Evolutionary conservation across 2,329 filamentous ascomycete species (phyloP).

Genomic region (Scedosporium dehoogii): DNA sequence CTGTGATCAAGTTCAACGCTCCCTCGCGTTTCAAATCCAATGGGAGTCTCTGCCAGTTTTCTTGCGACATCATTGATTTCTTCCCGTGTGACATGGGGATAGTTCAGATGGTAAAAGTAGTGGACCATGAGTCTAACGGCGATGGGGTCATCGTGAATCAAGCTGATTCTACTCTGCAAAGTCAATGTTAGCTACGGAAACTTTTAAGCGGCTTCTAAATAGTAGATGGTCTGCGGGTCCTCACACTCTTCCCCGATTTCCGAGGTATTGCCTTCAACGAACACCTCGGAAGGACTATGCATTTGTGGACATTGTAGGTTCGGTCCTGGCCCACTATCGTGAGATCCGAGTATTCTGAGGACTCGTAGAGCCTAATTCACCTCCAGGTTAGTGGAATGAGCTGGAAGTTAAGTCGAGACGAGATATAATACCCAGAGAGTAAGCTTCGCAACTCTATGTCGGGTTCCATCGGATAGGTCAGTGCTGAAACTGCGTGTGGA

Average conservation of each 20-base stretch:
- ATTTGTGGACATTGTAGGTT: background rate
- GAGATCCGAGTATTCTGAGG: background rate
- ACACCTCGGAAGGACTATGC: background rate
- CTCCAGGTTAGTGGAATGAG: too few relatives aligned
- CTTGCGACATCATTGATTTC: background rate
- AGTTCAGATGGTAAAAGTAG: background rate
- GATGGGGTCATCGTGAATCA: background rate
- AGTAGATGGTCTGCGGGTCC: too few relatives aligned
- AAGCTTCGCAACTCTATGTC: too few relatives aligned
- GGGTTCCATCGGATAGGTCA: too few relatives aligned
- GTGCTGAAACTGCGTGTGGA: too few relatives aligned
- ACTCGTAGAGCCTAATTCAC: background rate
- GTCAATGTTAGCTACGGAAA: background rate
- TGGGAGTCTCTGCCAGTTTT: background rate
- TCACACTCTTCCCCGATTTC: background rate
- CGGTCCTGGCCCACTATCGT: background rate
- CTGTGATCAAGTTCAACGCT: background rate
- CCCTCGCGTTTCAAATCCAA: background rate
- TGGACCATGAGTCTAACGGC: background rate
- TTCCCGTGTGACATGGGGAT: background rate
- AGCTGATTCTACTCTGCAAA: background rate
- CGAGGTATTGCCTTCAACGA: background rate
- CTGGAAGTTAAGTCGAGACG: too few relatives aligned
- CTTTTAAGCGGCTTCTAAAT: too few relatives aligned
- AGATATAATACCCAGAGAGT: too few relatives aligned